phyloP scores from a whole-genome alignment of 495 filamentous ascomycete species.

The Xylaria palmicola region DNA sequence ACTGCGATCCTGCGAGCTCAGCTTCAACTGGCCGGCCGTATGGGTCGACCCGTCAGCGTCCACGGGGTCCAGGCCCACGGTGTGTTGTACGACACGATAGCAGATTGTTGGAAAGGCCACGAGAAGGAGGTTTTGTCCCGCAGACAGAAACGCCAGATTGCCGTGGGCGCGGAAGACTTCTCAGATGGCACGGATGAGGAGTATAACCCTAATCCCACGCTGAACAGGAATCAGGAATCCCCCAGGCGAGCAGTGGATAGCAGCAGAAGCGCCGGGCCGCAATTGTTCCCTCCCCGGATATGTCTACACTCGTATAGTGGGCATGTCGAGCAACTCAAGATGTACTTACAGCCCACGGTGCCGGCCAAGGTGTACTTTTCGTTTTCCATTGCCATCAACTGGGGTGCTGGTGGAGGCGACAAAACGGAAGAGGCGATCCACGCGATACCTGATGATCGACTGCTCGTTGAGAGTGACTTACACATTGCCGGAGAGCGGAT shows the following conservation, averaged over 20 bases:
- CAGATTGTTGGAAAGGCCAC: constrained; percentile 77
- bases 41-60: constrained; percentile 77
- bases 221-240: constrained; percentile 13
- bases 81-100: constrained; percentile 69
- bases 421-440: constrained; percentile 64
- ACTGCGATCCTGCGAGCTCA: constrained; percentile 72
- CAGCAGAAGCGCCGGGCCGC: constrained; percentile 14
- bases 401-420: constrained; percentile 51
- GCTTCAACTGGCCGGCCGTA: constrained; percentile 78
- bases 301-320: constrained; percentile 95
- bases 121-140: constrained; percentile 68
- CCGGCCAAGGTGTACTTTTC: constrained; percentile 84
- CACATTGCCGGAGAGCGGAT: constrained; percentile 81
- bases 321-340: constrained; percentile 68
- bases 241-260: not conserved
- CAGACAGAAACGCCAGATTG: constrained; percentile 52
- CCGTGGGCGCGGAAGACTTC: constrained; percentile 47
- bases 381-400: constrained; percentile 82
- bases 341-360: constrained; percentile 72
- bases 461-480: constrained; percentile 88
- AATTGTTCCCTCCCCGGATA: constrained; percentile 82
- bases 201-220: constrained; percentile 16
- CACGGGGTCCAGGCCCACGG: constrained; percentile 94
- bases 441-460: constrained; percentile 68
- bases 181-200: constrained; percentile 42